Conservation (phyloP, 192 early-diverging fungal species). For the Linderina pennispora region DNA sequence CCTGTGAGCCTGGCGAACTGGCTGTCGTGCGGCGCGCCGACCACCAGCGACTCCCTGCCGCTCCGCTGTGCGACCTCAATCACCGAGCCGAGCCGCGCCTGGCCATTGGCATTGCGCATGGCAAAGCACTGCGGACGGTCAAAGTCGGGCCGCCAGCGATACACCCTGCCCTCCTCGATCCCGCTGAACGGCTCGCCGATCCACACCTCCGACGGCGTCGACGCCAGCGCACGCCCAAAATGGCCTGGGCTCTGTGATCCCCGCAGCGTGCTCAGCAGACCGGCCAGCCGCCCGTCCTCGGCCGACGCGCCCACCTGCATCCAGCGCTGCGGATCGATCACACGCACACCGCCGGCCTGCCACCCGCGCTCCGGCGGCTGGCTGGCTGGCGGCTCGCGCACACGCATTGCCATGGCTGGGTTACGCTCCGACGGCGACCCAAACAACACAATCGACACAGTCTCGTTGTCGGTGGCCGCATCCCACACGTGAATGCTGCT, state of each 20-base stretch:
- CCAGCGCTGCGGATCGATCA: constrained; percentile 35
- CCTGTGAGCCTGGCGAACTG: constrained; percentile 34
- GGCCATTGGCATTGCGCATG: constrained; percentile 7
- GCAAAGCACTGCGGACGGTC: constrained; percentile 16
- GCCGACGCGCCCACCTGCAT: background rate
- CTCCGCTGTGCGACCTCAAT: constrained; percentile 3
- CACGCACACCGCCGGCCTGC: constrained; percentile 44
- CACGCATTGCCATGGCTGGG: background rate
- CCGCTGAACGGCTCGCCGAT: constrained; percentile 45
- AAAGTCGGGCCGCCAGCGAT: constrained; percentile 18
- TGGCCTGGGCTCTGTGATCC: constrained; percentile 42
- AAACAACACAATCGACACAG: constrained; percentile 21
- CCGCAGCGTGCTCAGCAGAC: constrained; percentile 23
- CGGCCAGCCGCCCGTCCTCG: constrained; percentile 1
- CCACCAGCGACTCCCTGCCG: constrained; percentile 14
- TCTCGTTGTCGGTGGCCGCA: background rate
- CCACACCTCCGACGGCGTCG: constrained; percentile 23
- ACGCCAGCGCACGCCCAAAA: constrained; percentile 39
- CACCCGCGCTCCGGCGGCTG: constrained; percentile 33
- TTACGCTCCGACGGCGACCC: constrained; percentile 41
- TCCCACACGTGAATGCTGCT: constrained; percentile 41
- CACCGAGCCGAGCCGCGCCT: constrained; percentile 20
- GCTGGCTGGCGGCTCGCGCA: background rate
- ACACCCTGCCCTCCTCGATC: constrained; percentile 28
- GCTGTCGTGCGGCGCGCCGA: constrained; percentile 37